Conservation (phyloP, 805 yeast genomes). For the Saccharomyces eubayanus region DNA sequence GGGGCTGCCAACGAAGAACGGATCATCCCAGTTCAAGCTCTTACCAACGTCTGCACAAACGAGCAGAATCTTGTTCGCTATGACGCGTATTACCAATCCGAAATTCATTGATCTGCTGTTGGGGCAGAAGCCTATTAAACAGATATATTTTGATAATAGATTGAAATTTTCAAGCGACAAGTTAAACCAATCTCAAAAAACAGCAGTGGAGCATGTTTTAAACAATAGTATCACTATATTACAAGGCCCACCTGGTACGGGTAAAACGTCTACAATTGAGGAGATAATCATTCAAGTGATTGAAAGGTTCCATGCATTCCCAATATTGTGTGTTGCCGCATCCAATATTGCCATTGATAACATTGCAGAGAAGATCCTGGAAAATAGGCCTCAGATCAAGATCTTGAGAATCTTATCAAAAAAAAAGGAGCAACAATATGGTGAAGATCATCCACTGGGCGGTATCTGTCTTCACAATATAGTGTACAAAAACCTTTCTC, state of each 20-base stretch:
- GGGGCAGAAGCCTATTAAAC: conserved; percentile 47
- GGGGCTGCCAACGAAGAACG: conserved; percentile 36
- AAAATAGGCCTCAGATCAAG: conserved; percentile 39
- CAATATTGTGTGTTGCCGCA: conserved; percentile 66
- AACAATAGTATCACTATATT: conserved; percentile 46
- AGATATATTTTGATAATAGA: conserved; percentile 49
- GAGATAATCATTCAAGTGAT: conserved; percentile 53
- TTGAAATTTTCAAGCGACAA: conserved; percentile 41
- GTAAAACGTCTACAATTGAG: conserved; percentile 64
- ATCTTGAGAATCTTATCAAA: conserved; percentile 51
- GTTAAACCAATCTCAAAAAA: conserved; percentile 51
- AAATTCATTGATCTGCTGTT: conserved; percentile 45
- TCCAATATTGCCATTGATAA: conserved; percentile 71
- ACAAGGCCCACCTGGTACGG: conserved; percentile 82
- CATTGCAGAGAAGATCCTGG: conserved; percentile 59
- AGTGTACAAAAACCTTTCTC: conserved; percentile 43
- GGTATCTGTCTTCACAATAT: conserved; percentile 59
- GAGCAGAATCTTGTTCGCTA: conserved; percentile 55
- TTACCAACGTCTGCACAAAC: conserved; percentile 59
- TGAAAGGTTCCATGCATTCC: conserved; percentile 46
- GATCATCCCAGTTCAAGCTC: conserved; percentile 35
- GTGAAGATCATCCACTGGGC: conserved; percentile 46
- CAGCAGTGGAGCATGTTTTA: conserved; percentile 44
- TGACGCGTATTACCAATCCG: conserved; percentile 48
- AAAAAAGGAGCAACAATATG: conserved; percentile 56